Base-by-base conservation (phyloP, 306 rosid species). In the Gastrolobium bilobum region DNA sequence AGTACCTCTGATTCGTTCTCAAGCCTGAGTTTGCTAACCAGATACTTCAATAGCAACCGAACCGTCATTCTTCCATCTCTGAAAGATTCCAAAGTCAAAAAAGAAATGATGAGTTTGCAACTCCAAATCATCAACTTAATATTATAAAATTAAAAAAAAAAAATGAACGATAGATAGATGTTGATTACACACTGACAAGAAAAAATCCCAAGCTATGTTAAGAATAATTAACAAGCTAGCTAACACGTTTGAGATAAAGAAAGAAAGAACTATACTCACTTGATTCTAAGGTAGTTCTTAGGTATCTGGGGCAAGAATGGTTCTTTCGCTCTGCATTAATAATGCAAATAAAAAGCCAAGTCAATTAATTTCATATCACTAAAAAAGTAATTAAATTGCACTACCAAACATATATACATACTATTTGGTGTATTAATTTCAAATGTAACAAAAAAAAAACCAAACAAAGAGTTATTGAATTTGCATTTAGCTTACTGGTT, bases 31-130 rank as follows among this genome's bases (percentile, higher is more conserved):
- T 95, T 93, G 61, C 85, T 86, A 80, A 85, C 97, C 89, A 95
- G 85, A 86, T 93, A 96, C 89, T 96, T 96, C 67, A 89, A 83
- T 43, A 96, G 84, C 89, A 91, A 90, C 79, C 98, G 90, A 82
- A 96, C 93, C 63, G 97, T 91, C 97, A 91, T 96, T 79, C 85
- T 91, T 89, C 96, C 97, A 75, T 96, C 99, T 83, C 98, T 93
- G 85, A 35, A 34, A 44, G 63, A 73, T 79, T 37, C 15, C n/a
- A 47, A 73, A 81, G 76, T 69, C 54, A 75, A 74, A 40, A 75
- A 48, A 29, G 42, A 9, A 68, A 76, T 61, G 76, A 65, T 68
- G 71, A 65, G 71, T 35, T 38, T 51, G 56, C n/a, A 5, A 67
- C n/a, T 20, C 26, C 51, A 63, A 68, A 34, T 78, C 52, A 56